Evolutionary conservation across 805 yeast genomes (phyloP), one percentile per base, ranked within the genome.

Genomic region (Ogataea polymorpha): DNA sequence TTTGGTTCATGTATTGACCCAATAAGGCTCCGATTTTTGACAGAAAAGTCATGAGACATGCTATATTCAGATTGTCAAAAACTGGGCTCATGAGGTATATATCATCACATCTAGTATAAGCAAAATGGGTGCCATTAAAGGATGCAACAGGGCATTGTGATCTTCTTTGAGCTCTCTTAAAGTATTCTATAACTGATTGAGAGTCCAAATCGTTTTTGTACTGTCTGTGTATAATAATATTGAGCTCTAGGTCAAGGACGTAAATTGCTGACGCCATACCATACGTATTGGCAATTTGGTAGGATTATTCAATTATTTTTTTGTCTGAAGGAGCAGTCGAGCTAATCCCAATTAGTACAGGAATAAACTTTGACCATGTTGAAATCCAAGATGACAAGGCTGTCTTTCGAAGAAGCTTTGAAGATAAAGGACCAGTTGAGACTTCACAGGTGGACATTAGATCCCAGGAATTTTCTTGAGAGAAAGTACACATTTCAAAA

Each of bases 11-110:
- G 50, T 78, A 79, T 34, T 63, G 65, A 35, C 66, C 66, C 36
- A 79, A 50, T 15, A 75, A 66, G 15, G 63, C 63, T 20, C 70
- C 66, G 17, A 75, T 63, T 35, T 67, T 70, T 39, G 74, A 67
- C 24, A 86, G 57, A 54, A 83, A 85, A 6, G 77, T 65, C 33
- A 83, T 55, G 15, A 73, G 63, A 58, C 77, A 73, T 77, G 82
- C 72, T 6, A 71, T 77, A 61, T 84, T 77, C 41, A 74, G 56
- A 53, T 83, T 80, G 23, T 54, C 54, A 17, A 64, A 52, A 2
- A 71, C 53, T 1, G 72, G 75, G 3, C 72, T 63, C 56, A 76
- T 42, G 10, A 75, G 36, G 5, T 68, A 47, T 3, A 77, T 51
- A 39, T 67, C 71, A 46, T 77, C 70, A 42, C 71, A 76, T 46